Percentiles rank a stretch among this genome's conserved stretches.
Evolutionary conservation across 495 filamentous ascomycete genomes (phyloP).

Genomic region (Aspergillus nanangensis): DNA sequence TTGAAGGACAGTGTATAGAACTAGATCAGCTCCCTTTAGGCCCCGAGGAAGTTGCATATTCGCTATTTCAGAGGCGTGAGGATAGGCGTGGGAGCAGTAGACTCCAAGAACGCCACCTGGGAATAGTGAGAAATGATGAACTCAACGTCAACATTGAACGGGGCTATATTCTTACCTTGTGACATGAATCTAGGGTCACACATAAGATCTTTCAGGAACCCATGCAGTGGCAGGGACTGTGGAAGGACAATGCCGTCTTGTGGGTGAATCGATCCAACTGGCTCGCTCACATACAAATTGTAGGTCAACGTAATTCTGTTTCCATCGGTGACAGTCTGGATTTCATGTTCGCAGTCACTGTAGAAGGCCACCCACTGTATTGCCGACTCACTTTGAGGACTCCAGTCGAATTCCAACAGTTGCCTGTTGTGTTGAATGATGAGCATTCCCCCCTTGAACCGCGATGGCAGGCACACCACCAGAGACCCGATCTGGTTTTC

Average conservation of each 20-base stretch:
- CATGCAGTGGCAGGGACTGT: constrained; percentile 1
- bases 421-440: constrained; percentile 18
- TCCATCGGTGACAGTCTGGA: constrained; percentile 45
- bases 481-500: constrained; percentile 49
- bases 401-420: constrained; percentile 43
- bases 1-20: constrained; percentile 16
- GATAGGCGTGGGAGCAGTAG: constrained; percentile 14
- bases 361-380: constrained; percentile 61
- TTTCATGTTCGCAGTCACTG: constrained; percentile 57
- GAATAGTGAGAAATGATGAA: neutral
- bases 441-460: constrained; percentile 33
- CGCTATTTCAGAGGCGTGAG: constrained; percentile 27
- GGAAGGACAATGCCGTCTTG: constrained; percentile 3
- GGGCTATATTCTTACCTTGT: constrained; percentile 2
- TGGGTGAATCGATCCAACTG: neutral
- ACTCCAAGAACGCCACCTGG: constrained; percentile 11
- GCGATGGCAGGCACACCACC: constrained; percentile 48
- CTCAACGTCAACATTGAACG: neutral
- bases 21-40: constrained; percentile 21
- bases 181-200: constrained; percentile 1
- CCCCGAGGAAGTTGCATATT: constrained; percentile 59
- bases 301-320: constrained; percentile 56
- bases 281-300: constrained; percentile 43
- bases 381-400: constrained; percentile 5
- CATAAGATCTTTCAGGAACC: neutral